Base-by-base conservation (phyloP, 148 eudicot genomes). In the Vaccinium myrtillus region DNA sequence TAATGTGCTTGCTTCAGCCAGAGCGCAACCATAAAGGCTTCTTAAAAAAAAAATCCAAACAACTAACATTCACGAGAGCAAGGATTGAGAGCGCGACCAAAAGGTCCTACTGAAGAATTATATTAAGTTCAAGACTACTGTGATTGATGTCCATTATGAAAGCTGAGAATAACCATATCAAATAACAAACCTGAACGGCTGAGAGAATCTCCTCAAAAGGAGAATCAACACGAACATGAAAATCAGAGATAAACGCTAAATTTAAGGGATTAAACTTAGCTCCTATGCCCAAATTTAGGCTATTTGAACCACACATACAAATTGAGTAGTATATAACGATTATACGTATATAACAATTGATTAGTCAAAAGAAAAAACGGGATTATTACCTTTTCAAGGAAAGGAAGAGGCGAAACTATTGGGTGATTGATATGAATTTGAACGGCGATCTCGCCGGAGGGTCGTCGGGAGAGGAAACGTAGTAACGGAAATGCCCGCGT, bases 161-260 rank as follows among this genome's bases (percentile, higher is more conserved):
- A 25, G 12, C 6, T 70, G 11, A 65, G 23, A n/a, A 23, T 19
- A 65, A 43, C 6, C 46, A 43, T 43, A 21, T 65, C 12, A 21
- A 6, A 21, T 8, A 65, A 65, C 2, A n/a, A 70, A 70, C 30
- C 39, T 70, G 11, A 65, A 23, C 71, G n/a, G 71, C 71, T 23
- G 30, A n/a, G 71, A 65, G 11, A 65, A 65, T 0, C 27, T 23
- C 30, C 27, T 6, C 39, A 27, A 13, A 4, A 70, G 39, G 16
- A 70, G 75, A 70, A 70, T 70, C 75, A 70, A 70, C 75, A 70
- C 39, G 39, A 70, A 70, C 12, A 70, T 27, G 75, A 70, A 27
- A 70, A 70, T 25, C 18, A 70, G 46, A 30, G 15, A 53, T 53
- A 70, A 19, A 70, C 46, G 1, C 0, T 13, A n/a, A 76, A 49